Evolutionary conservation across 2,329 filamentous ascomycete species (phyloP).

Genomic region (Paraconiothyrium sp.): DNA sequence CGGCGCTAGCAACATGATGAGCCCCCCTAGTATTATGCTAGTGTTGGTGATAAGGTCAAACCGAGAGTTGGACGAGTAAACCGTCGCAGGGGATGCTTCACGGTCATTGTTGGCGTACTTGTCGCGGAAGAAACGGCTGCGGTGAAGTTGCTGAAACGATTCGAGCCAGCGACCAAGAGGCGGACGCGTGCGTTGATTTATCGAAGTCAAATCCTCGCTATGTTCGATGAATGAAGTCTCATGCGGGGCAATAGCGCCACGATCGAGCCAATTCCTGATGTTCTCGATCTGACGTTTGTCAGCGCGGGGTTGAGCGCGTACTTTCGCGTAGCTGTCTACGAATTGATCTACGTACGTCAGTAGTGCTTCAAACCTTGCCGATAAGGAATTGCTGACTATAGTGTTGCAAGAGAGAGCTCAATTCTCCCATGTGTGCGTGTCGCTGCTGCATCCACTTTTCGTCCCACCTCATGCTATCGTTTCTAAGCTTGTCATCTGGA

Average conservation of each 20-base stretch:
- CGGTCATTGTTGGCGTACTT: constrained; percentile 17
- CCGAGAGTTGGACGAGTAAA: constrained; percentile 24
- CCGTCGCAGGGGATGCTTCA: constrained; percentile 12
- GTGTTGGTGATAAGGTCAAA: constrained; percentile 28
- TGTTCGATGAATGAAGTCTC: constrained; percentile 24
- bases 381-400: constrained; percentile 24
- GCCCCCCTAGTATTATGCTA: constrained; percentile 23
- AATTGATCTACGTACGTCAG: constrained; percentile 26
- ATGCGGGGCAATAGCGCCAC: constrained; percentile 20
- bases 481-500: constrained; percentile 10
- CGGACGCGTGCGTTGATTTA: constrained; percentile 21
- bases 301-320: constrained; percentile 24
- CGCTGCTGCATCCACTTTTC: constrained; percentile 16
- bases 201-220: constrained; percentile 30
- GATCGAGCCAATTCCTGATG: constrained; percentile 22
- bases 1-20: constrained; percentile 34
- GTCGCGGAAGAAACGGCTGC: constrained; percentile 20
- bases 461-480: constrained; percentile 30
- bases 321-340: constrained; percentile 29
- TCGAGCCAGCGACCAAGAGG: constrained; percentile 27
- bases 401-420: constrained; percentile 24
- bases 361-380: neutral
- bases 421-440: constrained; percentile 26
- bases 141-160: constrained; percentile 15
- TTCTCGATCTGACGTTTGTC: constrained; percentile 26